These are phyloP conservation scores for Sideroxylon spinosum DNA, from an alignment of 179 eudicot species.

Conservation along the genomic window DNA sequence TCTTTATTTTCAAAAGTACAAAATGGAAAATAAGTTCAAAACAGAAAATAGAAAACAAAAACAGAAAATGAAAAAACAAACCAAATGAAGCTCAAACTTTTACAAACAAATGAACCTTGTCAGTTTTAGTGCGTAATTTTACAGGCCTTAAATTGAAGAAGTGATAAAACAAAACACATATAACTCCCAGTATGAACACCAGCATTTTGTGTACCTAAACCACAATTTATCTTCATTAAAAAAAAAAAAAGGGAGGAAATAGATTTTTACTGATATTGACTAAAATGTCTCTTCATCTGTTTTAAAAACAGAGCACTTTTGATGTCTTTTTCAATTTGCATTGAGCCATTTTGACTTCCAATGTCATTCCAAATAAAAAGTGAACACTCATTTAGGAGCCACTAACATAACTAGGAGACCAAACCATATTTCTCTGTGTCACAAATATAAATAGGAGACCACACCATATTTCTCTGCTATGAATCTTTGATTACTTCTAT, in stretches of 20 bases:
- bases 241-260: neutral
- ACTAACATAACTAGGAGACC: neutral
- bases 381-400: neutral
- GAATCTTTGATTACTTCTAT: neutral
- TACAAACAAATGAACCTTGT: neutral
- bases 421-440: neutral
- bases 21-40: too few species aligned
- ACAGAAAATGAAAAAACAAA: too few species aligned
- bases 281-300: neutral
- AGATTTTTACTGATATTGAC: neutral
- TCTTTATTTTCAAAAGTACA: too few species aligned
- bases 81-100: too few species aligned
- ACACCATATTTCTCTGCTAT: neutral
- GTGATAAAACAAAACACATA: neutral
- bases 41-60: too few species aligned
- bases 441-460: neutral
- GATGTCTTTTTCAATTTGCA: neutral
- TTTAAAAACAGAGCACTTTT: neutral
- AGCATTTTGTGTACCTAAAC: neutral
- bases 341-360: neutral
- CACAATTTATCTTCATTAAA: neutral
- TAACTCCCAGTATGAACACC: neutral
- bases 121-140: neutral
- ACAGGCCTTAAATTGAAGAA: neutral
- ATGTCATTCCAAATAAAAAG: neutral